Evolutionary conservation across 129 eudicot species (phyloP).

Genomic region (Flaveria trinervia): DNA sequence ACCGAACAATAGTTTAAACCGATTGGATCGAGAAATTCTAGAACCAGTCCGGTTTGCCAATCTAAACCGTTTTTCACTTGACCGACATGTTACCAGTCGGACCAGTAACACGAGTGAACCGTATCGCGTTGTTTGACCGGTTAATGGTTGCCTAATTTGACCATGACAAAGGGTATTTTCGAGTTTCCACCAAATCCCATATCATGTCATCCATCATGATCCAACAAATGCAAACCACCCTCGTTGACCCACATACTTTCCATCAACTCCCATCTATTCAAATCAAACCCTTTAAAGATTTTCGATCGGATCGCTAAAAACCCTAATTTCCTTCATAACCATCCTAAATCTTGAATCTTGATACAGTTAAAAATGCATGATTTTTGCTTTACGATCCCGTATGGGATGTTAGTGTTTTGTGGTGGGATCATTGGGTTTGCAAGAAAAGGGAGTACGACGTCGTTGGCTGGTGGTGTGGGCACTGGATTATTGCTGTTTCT

Average conservation of each 20-base stretch:
- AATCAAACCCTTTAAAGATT: constrained; percentile 12
- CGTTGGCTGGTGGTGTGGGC: constrained; percentile 84
- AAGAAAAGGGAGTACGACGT: constrained; percentile 73
- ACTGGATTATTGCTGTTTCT: constrained; percentile 70
- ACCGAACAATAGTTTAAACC: too few relatives aligned
- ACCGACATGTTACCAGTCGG: too few relatives aligned
- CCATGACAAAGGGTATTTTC: constrained; percentile 14
- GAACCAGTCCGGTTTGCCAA: too few relatives aligned
- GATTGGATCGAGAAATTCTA: too few relatives aligned
- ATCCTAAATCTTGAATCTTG: constrained; percentile 8
- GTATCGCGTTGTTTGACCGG: too few relatives aligned
- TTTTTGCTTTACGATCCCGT: constrained; percentile 97
- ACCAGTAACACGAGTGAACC: too few relatives aligned
- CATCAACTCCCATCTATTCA: constrained; percentile 13
- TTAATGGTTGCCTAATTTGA: too few relatives aligned
- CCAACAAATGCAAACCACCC: constrained; percentile 16
- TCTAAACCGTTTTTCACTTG: too few relatives aligned
- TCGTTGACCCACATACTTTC: constrained; percentile 21
- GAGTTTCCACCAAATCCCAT: not conserved
- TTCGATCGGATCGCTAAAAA: constrained; percentile 30
- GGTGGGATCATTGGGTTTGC: constrained; percentile 89
- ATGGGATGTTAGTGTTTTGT: constrained; percentile 67
- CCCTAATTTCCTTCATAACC: constrained; percentile 19
- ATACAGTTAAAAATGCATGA: constrained; percentile 68
- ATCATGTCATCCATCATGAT: not conserved